A percentile compares a stretch with the other conserved stretches of the same genome.
Conservation (phyloP, 148 eudicot species). For the Chenopodium album region DNA sequence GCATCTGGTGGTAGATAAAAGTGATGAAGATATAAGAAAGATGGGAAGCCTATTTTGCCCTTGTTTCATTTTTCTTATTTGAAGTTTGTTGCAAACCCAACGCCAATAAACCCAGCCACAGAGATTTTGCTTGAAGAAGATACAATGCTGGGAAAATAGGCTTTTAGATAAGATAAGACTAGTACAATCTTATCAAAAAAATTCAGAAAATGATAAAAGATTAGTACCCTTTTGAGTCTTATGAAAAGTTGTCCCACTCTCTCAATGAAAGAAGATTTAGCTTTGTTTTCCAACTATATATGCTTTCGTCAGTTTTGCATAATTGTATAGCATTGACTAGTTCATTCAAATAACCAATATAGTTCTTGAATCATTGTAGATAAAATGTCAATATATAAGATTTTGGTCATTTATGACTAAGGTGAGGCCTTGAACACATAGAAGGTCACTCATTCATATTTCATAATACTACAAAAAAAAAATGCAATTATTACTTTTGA, state of each 20-base stretch:
- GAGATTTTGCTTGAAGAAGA: conserved; percentile 18
- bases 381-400: no score
- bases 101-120: conserved; percentile 30
- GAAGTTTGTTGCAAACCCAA: conserved; percentile 24
- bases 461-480: no score
- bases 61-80: conserved; percentile 17
- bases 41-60: conserved; percentile 18
- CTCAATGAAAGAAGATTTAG: conserved; percentile 23
- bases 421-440: no score
- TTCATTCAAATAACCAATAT: background rate
- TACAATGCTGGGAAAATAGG: conserved; percentile 20
- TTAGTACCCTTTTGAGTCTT: conserved; percentile 22
- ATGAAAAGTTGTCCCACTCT: conserved; percentile 18
- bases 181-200: conserved; percentile 16
- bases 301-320: background rate
- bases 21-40: conserved; percentile 24
- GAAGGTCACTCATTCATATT: no score
- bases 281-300: conserved; percentile 11
- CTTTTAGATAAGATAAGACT: conserved; percentile 16
- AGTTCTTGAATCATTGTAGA: background rate
- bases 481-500: no score
- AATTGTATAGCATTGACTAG: background rate
- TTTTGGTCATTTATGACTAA: no score
- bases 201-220: conserved; percentile 2
- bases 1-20: conserved; percentile 18